Evolutionary conservation across 192 early-diverging fungal species (phyloP).

Genomic region (Dispira parvispora): DNA sequence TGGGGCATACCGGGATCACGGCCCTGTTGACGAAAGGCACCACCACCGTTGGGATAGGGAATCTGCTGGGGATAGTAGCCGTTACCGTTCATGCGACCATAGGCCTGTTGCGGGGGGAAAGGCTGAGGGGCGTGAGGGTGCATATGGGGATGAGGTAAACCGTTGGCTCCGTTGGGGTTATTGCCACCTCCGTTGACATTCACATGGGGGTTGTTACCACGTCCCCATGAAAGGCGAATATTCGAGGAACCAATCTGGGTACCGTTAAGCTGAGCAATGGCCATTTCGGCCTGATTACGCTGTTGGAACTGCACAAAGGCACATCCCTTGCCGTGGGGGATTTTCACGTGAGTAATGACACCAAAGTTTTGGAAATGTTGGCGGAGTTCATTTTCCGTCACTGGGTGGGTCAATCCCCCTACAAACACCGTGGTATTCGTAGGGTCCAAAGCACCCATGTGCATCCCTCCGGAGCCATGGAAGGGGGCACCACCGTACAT

Average conservation of each 20-base stretch:
- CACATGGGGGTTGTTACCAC: slow-evolving; percentile 22
- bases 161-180: neutral
- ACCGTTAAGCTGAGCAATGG: slow-evolving; percentile 82
- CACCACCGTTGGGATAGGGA: neutral
- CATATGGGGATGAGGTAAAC: neutral
- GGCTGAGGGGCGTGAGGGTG: neutral
- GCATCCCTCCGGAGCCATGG: slow-evolving; percentile 10
- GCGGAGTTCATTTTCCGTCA: slow-evolving; percentile 75
- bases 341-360: slow-evolving; percentile 84
- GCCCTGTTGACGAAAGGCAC: neutral
- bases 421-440: slow-evolving; percentile 96
- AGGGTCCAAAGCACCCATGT: slow-evolving; percentile 46
- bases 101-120: neutral
- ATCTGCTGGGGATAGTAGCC: neutral
- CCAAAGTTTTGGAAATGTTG: slow-evolving; percentile 76
- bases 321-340: slow-evolving; percentile 86
- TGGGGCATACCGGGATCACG: neutral
- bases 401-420: slow-evolving; percentile 67
- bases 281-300: slow-evolving; percentile 68
- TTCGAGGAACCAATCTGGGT: slow-evolving; percentile 61
- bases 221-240: slow-evolving; percentile 58
- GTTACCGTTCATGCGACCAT: slow-evolving; percentile 7
- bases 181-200: neutral
- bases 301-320: slow-evolving; percentile 89
- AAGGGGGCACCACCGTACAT: neutral